Evolutionary conservation across 305 asterid genomes (phyloP).

Genomic region (Fraxinus angustifolia): DNA sequence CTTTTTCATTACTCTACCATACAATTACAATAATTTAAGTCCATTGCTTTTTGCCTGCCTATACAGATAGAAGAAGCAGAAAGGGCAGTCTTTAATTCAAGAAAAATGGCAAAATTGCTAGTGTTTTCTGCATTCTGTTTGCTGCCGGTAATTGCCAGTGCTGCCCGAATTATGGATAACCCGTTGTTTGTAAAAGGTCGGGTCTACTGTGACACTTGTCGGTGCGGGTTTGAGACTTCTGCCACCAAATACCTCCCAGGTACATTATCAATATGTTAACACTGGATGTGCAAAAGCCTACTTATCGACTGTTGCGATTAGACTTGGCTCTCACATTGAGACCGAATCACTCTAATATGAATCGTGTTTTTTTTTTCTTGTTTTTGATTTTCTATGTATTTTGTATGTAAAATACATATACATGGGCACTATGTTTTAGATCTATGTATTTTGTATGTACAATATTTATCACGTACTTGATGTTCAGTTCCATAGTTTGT

Average conservation of each 20-base stretch:
- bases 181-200: conserved; percentile 32
- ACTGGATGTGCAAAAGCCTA: not conserved
- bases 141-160: conserved; percentile 35
- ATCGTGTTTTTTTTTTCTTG: too few species aligned
- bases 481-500: not conserved
- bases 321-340: too few species aligned
- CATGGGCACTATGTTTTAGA: too few species aligned
- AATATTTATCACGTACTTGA: too few species aligned
- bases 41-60: not conserved
- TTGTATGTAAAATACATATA: too few species aligned
- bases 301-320: too few species aligned
- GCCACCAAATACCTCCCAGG: not conserved
- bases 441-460: too few species aligned
- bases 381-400: too few species aligned
- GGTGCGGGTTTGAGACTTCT: not conserved
- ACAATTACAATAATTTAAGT: not conserved
- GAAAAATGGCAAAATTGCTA: conserved; percentile 44
- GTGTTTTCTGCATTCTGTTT: conserved; percentile 41
- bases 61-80: not conserved
- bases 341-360: not conserved
- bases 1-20: not conserved
- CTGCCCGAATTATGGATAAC: conserved; percentile 17
- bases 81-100: not conserved
- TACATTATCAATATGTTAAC: not conserved
- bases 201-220: not conserved